These are phyloP conservation scores for Colletotrichum truncatum DNA, from an alignment of 2,329 filamentous ascomycete species.

Conservation along the genomic window DNA sequence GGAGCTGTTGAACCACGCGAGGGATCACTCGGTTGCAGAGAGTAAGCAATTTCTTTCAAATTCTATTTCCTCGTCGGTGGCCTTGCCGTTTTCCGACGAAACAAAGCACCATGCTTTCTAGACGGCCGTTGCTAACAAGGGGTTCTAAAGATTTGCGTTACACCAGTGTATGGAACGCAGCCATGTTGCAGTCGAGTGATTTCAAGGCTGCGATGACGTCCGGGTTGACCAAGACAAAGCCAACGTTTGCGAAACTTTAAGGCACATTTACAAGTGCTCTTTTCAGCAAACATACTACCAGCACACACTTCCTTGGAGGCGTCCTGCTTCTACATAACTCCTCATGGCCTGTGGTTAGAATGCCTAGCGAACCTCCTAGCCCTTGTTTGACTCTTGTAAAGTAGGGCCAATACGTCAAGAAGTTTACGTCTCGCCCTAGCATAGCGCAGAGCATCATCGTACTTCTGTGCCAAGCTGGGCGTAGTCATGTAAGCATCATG, in stretches of 20 bases:
- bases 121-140: not conserved
- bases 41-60: constrained; percentile 61
- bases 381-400: not conserved
- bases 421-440: not conserved
- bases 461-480: not conserved
- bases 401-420: not conserved
- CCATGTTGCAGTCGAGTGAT: constrained; percentile 83
- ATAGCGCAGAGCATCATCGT: not conserved
- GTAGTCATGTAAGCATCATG: not conserved
- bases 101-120: no score
- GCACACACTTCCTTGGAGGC: not conserved
- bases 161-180: constrained; percentile 88
- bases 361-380: not conserved
- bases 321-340: not conserved
- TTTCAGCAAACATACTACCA: not conserved
- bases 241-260: constrained; percentile 86
- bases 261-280: not conserved
- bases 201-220: constrained; percentile 78
- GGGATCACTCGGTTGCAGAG: constrained; percentile 81
- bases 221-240: constrained; percentile 80
- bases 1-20: constrained; percentile 82
- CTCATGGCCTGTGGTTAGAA: not conserved
- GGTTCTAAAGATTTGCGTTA: constrained; percentile 73
- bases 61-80: not conserved
- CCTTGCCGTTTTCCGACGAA: not conserved